phyloP scores from a whole-genome alignment of 345 rosid species.

The Rubroshorea leprosula region DNA sequence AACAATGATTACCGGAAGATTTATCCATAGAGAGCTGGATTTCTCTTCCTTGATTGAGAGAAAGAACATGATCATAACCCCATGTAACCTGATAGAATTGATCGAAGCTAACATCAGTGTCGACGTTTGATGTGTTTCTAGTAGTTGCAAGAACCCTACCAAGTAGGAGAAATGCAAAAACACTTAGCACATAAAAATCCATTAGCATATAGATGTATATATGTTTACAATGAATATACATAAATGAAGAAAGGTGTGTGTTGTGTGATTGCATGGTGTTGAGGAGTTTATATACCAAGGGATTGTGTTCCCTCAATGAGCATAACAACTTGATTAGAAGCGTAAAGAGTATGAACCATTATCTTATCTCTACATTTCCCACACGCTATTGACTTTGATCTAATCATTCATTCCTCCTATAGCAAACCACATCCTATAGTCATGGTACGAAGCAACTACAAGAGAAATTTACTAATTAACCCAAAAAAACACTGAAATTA shows the following conservation, averaged over 20 bases:
- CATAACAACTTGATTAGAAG: not conserved
- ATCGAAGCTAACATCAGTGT: conserved; percentile 21
- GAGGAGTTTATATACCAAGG: not conserved
- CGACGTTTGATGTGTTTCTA: no score
- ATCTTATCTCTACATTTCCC: not conserved
- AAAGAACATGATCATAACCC: conserved; percentile 34
- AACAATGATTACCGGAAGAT: conserved; percentile 33
- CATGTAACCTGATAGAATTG: conserved; percentile 34
- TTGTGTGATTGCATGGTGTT: not conserved
- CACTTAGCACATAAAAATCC: not conserved
- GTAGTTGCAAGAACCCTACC: not conserved
- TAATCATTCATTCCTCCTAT: not conserved
- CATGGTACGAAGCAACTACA: no score
- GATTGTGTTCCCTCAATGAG: no score
- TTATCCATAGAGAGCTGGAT: conserved; percentile 48
- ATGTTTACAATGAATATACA: not conserved
- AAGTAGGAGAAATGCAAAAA: conserved; percentile 2
- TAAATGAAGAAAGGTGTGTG: not conserved
- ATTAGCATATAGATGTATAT: not conserved
- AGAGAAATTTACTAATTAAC: no score
- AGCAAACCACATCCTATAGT: not conserved
- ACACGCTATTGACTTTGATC: conserved; percentile 10
- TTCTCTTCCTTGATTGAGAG: conserved; percentile 23
- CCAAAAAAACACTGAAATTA: no score
- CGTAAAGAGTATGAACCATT: not conserved